Base-by-base conservation (phyloP, 345 rosid genomes). In the Lenwebbia sp. region DNA sequence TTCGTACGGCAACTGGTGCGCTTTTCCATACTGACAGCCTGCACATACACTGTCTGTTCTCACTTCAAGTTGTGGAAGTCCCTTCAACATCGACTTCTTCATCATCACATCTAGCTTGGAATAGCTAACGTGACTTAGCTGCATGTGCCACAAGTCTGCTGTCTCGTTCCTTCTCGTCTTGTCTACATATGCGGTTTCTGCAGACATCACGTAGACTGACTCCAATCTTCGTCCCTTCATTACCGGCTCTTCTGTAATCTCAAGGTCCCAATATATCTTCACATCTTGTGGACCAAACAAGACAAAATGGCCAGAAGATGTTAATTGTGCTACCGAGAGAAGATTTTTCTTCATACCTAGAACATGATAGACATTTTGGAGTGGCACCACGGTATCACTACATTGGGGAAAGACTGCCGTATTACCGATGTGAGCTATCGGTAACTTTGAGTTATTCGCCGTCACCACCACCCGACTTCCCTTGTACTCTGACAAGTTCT, bases 281-380 rank as follows among this genome's bases (percentile, higher is more conserved):
- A 23, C n/a, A 33, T 62, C 33, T 82, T 54, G 33, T 5, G 83
- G 90, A 13, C 90, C 85, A 47, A 86, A 86, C 30, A 88, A 0
- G 11, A 82, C 49, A 58, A 58, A 84, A 49, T 84, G 57, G 13
- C 86, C 54, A 19, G 47, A 84, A 1, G 85, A 50, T 84, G 84
- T 88, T 25, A 86, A 44, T 62, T 86, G 82, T 6, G 83, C 49
- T 5, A 88, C 52, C 0, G 10, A 88, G 0, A 84, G 33, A 2
- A 86, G 13, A 11, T 86, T 88, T 58, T 88, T 70, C 84, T 75
- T 86, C 65, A 74, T 83, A 4, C 84, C 30, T 47, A 52, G 86
- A 33, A 88, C 54, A 50, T 14, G 51, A 26, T 82, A 82, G 21
- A 82, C 8, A 13, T 49, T 17, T 49, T 41, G 52, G 52, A 82